A percentile compares a stretch with the other conserved stretches of the same genome.
phyloP scores from a whole-genome alignment of 2,329 filamentous ascomycete genomes.

The Amylocarpus encephaloides region DNA sequence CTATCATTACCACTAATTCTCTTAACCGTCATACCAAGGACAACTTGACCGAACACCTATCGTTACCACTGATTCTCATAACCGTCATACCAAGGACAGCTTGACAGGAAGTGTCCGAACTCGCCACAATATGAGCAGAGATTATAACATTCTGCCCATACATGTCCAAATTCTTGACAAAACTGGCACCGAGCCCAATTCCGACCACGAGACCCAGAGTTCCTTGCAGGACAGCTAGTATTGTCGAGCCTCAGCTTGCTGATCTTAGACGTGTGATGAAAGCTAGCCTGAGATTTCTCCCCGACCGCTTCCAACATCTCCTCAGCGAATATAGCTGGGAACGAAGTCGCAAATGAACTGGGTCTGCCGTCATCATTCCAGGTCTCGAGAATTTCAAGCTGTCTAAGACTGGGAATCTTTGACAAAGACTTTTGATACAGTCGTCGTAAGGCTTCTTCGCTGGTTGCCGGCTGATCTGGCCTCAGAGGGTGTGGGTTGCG shows the following conservation, averaged over 20 bases:
- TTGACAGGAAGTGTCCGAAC: neutral
- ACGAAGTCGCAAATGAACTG: neutral
- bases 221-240: no score
- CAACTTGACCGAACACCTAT: no score
- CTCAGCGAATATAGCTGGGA: neutral
- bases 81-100: no score
- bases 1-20: no score
- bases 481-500: neutral
- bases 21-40: no score
- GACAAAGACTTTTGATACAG: neutral
- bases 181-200: slow-evolving; percentile 1
- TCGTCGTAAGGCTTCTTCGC: slow-evolving; percentile 1
- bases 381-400: neutral
- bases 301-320: neutral
- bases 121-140: neutral
- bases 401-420: neutral
- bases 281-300: neutral
- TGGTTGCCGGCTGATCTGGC: neutral
- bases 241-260: no score
- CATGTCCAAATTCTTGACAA: slow-evolving; percentile 5
- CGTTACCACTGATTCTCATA: no score
- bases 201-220: no score
- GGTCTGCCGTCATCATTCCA: neutral
- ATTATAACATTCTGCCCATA: slow-evolving; percentile 4
- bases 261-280: neutral